phyloP scores from a whole-genome alignment of 257 asterid species.

The Fraxinus americana region DNA sequence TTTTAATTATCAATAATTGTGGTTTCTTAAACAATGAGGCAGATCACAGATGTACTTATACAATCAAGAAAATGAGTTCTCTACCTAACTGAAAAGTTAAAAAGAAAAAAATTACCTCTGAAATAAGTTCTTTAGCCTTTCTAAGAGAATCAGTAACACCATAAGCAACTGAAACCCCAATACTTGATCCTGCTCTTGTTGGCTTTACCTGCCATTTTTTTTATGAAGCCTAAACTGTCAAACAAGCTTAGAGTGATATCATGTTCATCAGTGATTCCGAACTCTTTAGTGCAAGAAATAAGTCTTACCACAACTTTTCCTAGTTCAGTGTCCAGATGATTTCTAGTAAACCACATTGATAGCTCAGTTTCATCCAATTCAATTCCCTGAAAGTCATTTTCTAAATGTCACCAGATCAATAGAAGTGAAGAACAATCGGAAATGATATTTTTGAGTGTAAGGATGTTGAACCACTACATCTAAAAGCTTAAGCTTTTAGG shows the following conservation, averaged over 20 bases:
- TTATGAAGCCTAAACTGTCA: slow-evolving; percentile 27
- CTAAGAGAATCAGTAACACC: slow-evolving; percentile 77
- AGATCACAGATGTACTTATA: neutral
- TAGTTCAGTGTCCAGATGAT: slow-evolving; percentile 50
- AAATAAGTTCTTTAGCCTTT: slow-evolving; percentile 68
- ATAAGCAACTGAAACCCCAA: slow-evolving; percentile 88
- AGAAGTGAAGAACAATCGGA: neutral
- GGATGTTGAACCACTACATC: neutral
- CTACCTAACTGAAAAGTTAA: slow-evolving; percentile 19
- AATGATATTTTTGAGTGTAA: neutral
- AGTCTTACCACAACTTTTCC: slow-evolving; percentile 91
- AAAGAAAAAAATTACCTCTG: slow-evolving; percentile 56
- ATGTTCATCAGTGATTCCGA: slow-evolving; percentile 18
- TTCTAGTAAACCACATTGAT: slow-evolving; percentile 56
- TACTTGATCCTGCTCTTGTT: slow-evolving; percentile 88
- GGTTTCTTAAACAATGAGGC: neutral
- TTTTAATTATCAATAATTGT: neutral
- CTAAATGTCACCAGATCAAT: slow-evolving; percentile 22
- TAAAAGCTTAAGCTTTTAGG: no score
- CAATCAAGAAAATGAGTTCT: slow-evolving; percentile 5
- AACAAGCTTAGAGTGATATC: slow-evolving; percentile 13
- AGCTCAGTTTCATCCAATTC: slow-evolving; percentile 55
- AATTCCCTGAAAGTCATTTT: slow-evolving; percentile 50
- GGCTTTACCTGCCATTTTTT: slow-evolving; percentile 76
- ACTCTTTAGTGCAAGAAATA: slow-evolving; percentile 24